Percentiles rank a stretch among this genome's conserved stretches.
phyloP scores from a whole-genome alignment of 768 basidiomycete species.

The Termitomyces sp. region DNA sequence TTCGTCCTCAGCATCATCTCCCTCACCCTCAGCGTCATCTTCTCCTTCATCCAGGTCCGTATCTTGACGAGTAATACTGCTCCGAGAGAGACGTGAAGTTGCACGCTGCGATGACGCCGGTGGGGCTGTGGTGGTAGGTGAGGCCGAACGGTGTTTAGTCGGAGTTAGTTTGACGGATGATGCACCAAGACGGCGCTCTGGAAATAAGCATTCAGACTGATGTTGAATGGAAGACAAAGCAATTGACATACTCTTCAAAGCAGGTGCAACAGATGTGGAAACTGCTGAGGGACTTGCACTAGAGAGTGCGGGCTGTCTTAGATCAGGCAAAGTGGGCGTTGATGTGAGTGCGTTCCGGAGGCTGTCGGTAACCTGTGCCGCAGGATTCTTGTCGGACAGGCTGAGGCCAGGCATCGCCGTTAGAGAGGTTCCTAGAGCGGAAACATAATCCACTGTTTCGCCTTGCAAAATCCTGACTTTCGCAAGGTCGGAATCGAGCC shows the following conservation, averaged over 20 bases:
- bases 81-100: constrained; percentile 42
- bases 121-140: constrained; percentile 30
- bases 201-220: neutral
- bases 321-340: constrained; percentile 24
- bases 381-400: constrained; percentile 19
- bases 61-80: constrained; percentile 29
- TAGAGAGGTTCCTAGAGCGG: constrained; percentile 11
- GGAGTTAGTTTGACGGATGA: constrained; percentile 39
- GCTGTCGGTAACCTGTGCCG: constrained; percentile 36
- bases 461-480: constrained; percentile 43
- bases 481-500: constrained; percentile 44
- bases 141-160: constrained; percentile 36
- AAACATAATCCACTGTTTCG: constrained; percentile 30
- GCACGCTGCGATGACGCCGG: constrained; percentile 26
- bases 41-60: constrained; percentile 33
- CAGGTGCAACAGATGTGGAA: constrained; percentile 21
- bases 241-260: constrained; percentile 33
- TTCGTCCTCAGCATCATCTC: constrained; percentile 41
- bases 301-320: constrained; percentile 17
- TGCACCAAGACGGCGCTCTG: constrained; percentile 36
- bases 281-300: constrained; percentile 12
- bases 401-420: constrained; percentile 5
- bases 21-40: constrained; percentile 34
- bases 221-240: neutral
- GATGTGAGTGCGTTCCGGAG: constrained; percentile 32